Conservation (phyloP, 192 early-diverging fungal genomes). For the Dispira simplex region DNA sequence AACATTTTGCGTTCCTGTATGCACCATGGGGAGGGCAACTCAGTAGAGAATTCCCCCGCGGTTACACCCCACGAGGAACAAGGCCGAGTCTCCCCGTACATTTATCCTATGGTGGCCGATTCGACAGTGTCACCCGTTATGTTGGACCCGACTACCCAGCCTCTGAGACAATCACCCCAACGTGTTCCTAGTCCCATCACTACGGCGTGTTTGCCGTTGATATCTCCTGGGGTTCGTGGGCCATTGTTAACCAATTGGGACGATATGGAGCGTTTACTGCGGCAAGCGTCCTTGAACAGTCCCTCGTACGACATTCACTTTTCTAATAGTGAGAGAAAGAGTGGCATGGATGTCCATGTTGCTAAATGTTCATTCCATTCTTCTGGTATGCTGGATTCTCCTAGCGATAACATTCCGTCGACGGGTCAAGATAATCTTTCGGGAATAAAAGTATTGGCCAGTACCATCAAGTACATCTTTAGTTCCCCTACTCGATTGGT, state of each 20-base stretch:
- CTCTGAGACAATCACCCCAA: neutral
- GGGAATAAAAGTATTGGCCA: neutral
- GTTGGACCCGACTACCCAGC: neutral
- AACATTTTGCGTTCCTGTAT: neutral
- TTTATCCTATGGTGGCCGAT: slow-evolving; percentile 1
- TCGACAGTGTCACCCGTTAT: neutral
- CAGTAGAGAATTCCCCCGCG: neutral
- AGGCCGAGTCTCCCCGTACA: neutral
- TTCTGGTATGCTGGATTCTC: no score
- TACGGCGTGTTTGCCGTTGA: neutral
- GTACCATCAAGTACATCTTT: neutral
- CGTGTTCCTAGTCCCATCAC: neutral
- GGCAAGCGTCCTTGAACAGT: neutral
- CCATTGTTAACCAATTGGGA: neutral
- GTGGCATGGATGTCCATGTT: no score
- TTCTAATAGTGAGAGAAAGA: no score
- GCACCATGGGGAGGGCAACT: neutral
- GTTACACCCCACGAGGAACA: neutral
- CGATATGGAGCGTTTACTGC: neutral
- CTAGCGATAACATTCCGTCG: neutral
- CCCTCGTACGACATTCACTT: no score
- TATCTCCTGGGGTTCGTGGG: no score
- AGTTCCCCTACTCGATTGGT: neutral
- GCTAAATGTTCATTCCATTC: no score
- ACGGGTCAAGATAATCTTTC: neutral